Evolutionary conservation across 1,284 basidiomycete genomes (phyloP).

Genomic region (Cronartium quercuum): DNA sequence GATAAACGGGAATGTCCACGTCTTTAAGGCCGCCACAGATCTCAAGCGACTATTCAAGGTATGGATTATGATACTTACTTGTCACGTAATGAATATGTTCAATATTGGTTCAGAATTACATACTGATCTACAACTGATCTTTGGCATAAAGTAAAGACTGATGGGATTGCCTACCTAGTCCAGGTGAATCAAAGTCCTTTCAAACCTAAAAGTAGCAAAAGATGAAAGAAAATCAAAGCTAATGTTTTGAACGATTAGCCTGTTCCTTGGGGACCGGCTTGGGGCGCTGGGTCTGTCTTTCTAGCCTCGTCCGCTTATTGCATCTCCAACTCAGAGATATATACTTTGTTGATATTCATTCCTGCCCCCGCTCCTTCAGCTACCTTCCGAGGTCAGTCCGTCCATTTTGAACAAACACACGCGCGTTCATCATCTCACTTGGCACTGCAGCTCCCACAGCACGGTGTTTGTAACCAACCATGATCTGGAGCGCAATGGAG

Average conservation of each 20-base stretch:
- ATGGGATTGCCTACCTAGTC: conserved; percentile 25
- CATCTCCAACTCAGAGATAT: not conserved
- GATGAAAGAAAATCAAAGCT: too few species aligned
- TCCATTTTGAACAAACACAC: not conserved
- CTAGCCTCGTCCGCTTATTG: too few species aligned
- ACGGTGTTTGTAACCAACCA: conserved; percentile 29
- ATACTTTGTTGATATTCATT: not conserved
- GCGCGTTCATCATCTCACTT: not conserved
- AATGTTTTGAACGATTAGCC: not conserved
- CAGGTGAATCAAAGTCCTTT: not conserved
- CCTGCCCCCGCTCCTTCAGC: not conserved
- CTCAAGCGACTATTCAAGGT: not conserved
- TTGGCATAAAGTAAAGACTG: not conserved
- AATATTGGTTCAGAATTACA: too few species aligned
- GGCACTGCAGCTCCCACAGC: conserved; percentile 6
- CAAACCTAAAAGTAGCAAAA: too few species aligned
- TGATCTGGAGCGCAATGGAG: conserved; percentile 16
- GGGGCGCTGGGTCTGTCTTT: conserved; percentile 19
- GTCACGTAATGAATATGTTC: too few species aligned
- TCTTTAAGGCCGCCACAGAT: conserved; percentile 30
- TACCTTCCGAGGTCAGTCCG: conserved; percentile 10
- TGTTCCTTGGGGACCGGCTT: conserved; percentile 21
- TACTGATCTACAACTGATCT: too few species aligned
- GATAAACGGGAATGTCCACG: conserved; percentile 19
- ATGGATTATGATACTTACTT: too few species aligned